Conservation (phyloP, 352 stramenopile species). For the Globisporangium recalcitrans region DNA sequence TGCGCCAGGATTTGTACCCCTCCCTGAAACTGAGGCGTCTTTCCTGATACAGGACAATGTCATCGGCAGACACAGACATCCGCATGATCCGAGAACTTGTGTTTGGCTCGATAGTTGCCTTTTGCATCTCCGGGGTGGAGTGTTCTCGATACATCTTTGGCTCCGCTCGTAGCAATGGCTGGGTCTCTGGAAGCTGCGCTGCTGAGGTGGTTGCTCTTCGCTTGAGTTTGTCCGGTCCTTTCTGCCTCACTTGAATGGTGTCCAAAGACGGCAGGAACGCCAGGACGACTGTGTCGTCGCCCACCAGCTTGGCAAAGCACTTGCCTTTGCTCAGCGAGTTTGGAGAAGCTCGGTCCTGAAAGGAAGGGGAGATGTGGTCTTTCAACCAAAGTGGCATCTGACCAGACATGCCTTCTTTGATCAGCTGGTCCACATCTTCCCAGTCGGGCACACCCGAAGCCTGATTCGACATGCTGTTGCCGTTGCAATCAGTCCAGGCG, state of each 20-base stretch:
- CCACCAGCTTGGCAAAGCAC: constrained; percentile 84
- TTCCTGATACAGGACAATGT: constrained; percentile 84
- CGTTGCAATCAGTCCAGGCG: constrained; percentile 75
- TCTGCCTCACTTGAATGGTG: constrained; percentile 40
- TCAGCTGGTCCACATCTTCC: constrained; percentile 37
- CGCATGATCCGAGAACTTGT: constrained; percentile 33
- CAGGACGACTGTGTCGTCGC: constrained; percentile 63
- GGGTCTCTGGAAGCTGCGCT: constrained; percentile 1
- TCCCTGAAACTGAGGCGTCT: constrained; percentile 71
- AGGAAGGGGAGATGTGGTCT: constrained; percentile 34
- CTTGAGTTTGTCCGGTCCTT: constrained; percentile 14
- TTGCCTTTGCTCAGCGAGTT: constrained; percentile 59
- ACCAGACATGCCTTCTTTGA: constrained; percentile 37
- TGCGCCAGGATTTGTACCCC: constrained; percentile 83
- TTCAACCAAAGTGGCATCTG: constrained; percentile 77
- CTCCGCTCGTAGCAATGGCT: constrained; percentile 6
- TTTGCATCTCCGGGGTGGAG: not conserved
- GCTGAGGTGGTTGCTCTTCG: constrained; percentile 6
- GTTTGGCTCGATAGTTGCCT: constrained; percentile 12
- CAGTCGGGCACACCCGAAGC: constrained; percentile 6
- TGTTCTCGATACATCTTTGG: constrained; percentile 2
- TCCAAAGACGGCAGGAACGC: constrained; percentile 75
- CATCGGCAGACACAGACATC: constrained; percentile 75
- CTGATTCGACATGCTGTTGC: constrained; percentile 25
- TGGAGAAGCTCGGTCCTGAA: constrained; percentile 31